Base-by-base conservation (phyloP, 2,329 filamentous ascomycete genomes). In the Hymenoscyphus repandus region DNA sequence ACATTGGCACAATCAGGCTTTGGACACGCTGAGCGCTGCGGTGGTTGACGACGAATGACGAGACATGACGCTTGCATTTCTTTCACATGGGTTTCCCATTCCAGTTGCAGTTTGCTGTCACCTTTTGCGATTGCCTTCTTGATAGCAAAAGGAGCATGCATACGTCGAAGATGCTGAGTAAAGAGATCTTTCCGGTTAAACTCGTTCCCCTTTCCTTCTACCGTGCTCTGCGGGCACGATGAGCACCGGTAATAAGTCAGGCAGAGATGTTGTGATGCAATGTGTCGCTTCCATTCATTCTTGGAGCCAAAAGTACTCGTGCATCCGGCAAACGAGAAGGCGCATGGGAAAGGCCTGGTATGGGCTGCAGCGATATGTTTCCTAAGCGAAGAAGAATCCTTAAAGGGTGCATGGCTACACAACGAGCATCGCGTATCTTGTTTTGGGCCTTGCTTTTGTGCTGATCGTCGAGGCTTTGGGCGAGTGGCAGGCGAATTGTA, bases 101-200 rank as follows among this genome's bases (percentile, higher is more conserved):
- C 81, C 1, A 72, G 63, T 60, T 83, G 78, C 5, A 82, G 66
- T 59, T 78, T 80, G 61, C 71, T 77, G 58, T 84, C 80, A 1
- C 74, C 74, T 61, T 83, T 82, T 22, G 74, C 70, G 15, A 78
- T 69, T 9, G 77, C 69, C 61, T 80, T 76, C 62, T 81, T 78
- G 62, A 80, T 83, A 62, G 82, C 76, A 38, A 81, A 80, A 0
- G 85, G 83, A 0, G 86, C 83, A 62, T 99, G 93, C 92, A 97
- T 97, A 42, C 92, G 88, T 12, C 91, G 86, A 12, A 95, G 78
- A 63, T 99, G 92, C 65, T 97, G 92, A 0, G 89, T 92, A 68
- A 96, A 99, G 11, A 99, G 79, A 65, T 97, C 92, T 67, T 96
- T 96, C 62, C 92, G 85, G 68, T 96, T 96, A 70, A 96, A 96